Conservation (phyloP, 805 yeast genomes). For the Sungouiozyma ichnusensis region DNA sequence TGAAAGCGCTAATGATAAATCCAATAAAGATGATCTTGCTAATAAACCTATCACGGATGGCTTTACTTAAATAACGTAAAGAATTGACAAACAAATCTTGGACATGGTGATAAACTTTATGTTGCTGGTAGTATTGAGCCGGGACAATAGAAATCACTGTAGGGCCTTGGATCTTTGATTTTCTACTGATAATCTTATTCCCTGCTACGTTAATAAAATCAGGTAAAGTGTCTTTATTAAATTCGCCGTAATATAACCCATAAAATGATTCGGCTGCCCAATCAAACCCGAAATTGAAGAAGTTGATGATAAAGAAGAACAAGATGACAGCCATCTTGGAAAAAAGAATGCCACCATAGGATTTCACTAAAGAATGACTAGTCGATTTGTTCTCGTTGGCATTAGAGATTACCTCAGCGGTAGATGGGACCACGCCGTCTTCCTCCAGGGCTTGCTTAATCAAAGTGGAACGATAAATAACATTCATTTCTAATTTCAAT, state of each 20-base stretch:
- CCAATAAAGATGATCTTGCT: slow-evolving; percentile 67
- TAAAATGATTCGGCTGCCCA: slow-evolving; percentile 40
- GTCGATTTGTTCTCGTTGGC: slow-evolving; percentile 15
- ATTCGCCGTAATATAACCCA: neutral
- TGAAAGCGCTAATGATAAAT: slow-evolving; percentile 63
- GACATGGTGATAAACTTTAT: slow-evolving; percentile 41
- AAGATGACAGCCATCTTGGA: slow-evolving; percentile 41
- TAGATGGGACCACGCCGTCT: slow-evolving; percentile 71
- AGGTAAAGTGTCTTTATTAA: neutral
- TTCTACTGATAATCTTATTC: slow-evolving; percentile 9
- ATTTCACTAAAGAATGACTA: neutral
- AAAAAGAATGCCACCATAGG: slow-evolving; percentile 8
- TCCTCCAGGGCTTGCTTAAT: slow-evolving; percentile 78
- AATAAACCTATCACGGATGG: slow-evolving; percentile 71
- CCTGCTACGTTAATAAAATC: slow-evolving; percentile 12
- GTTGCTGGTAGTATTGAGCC: slow-evolving; percentile 47
- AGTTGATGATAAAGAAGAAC: slow-evolving; percentile 51
- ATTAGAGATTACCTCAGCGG: slow-evolving; percentile 60
- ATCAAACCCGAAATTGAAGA: slow-evolving; percentile 58
- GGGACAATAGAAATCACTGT: slow-evolving; percentile 50
- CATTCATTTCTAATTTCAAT: slow-evolving; percentile 76
- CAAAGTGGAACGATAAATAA: slow-evolving; percentile 71
- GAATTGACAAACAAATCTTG: slow-evolving; percentile 38
- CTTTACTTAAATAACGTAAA: slow-evolving; percentile 29
- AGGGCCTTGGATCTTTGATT: slow-evolving; percentile 30